These are phyloP conservation scores for Trypanosomatidae sp. DNA, from an alignment of 208 protist species.

Conservation along the genomic window DNA sequence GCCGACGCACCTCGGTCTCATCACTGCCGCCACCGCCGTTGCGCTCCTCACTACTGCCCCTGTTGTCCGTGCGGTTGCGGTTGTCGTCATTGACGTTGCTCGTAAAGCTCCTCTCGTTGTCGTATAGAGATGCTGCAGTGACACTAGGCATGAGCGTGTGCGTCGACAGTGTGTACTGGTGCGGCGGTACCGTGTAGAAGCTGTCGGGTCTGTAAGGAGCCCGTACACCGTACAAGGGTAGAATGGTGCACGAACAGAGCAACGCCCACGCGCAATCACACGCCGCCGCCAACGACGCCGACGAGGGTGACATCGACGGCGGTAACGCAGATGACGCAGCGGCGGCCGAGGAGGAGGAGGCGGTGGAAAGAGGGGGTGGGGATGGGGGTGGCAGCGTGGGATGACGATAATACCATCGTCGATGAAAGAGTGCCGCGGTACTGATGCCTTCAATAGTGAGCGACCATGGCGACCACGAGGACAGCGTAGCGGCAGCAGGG, in stretches of 20 bases:
- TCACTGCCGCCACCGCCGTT: not conserved
- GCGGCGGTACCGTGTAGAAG: slow-evolving; percentile 55
- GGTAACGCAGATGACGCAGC: no score
- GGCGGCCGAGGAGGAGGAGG: slow-evolving; percentile 42
- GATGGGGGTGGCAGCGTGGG: not conserved
- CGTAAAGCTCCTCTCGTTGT: not conserved
- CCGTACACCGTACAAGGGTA: slow-evolving; percentile 68
- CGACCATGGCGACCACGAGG: not conserved
- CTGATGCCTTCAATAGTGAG: not conserved
- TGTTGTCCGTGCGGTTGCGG: not conserved
- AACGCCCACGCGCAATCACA: slow-evolving; percentile 34
- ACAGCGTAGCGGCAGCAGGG: not conserved
- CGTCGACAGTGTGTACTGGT: slow-evolving; percentile 57
- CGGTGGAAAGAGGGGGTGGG: slow-evolving; percentile 16
- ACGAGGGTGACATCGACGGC: slow-evolving; percentile 55
- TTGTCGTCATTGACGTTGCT: not conserved
- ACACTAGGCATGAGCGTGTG: not conserved
- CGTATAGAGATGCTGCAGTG: not conserved
- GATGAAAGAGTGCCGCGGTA: not conserved
- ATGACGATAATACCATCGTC: not conserved
- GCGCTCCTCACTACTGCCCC: not conserved
- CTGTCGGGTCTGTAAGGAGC: slow-evolving; percentile 57
- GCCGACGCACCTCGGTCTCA: not conserved
- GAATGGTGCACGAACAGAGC: slow-evolving; percentile 50
- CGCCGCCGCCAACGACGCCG: slow-evolving; percentile 14